Percentiles rank a stretch among this genome's conserved stretches.
Evolutionary conservation across 1,284 basidiomycete genomes (phyloP).

Genomic region (Fomitopsis betulina): DNA sequence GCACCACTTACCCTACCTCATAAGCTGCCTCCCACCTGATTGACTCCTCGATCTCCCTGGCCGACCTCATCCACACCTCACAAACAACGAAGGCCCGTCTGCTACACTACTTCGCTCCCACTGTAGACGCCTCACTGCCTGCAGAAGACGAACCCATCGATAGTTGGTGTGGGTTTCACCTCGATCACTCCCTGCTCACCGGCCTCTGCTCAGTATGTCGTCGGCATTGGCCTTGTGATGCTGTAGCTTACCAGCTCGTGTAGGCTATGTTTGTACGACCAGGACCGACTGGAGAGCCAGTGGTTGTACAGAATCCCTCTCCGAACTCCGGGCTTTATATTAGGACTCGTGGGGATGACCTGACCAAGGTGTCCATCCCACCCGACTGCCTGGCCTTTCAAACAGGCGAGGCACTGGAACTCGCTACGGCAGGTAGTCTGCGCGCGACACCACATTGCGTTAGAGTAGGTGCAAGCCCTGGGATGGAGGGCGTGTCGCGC

Average conservation of each 20-base stretch:
- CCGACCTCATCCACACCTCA: slow-evolving; percentile 56
- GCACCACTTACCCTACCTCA: not conserved
- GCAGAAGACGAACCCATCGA: slow-evolving; percentile 63
- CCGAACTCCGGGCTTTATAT: slow-evolving; percentile 84
- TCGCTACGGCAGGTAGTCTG: slow-evolving; percentile 74
- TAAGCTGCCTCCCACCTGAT: slow-evolving; percentile 59
- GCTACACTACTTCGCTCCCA: slow-evolving; percentile 85
- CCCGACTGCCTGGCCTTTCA: slow-evolving; percentile 83
- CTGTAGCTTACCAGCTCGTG: slow-evolving; percentile 21
- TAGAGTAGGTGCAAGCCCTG: slow-evolving; percentile 50
- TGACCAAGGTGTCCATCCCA: slow-evolving; percentile 83
- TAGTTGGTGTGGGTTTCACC: slow-evolving; percentile 79
- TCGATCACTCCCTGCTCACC: slow-evolving; percentile 85
- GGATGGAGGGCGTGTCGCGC: slow-evolving; percentile 56
- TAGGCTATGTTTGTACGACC: slow-evolving; percentile 78
- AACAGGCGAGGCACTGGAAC: slow-evolving; percentile 87
- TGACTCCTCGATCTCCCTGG: slow-evolving; percentile 60
- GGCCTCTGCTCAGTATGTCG: slow-evolving; percentile 76
- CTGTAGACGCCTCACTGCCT: slow-evolving; percentile 32
- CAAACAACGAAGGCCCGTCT: slow-evolving; percentile 82
- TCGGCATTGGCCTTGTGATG: not conserved
- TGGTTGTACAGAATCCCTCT: slow-evolving; percentile 61
- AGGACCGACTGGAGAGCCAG: slow-evolving; percentile 35
- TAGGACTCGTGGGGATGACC: slow-evolving; percentile 68
- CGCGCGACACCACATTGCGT: slow-evolving; percentile 92